Evolutionary conservation across 768 basidiomycete species (phyloP).

Genomic region (Pluteus cervinus): DNA sequence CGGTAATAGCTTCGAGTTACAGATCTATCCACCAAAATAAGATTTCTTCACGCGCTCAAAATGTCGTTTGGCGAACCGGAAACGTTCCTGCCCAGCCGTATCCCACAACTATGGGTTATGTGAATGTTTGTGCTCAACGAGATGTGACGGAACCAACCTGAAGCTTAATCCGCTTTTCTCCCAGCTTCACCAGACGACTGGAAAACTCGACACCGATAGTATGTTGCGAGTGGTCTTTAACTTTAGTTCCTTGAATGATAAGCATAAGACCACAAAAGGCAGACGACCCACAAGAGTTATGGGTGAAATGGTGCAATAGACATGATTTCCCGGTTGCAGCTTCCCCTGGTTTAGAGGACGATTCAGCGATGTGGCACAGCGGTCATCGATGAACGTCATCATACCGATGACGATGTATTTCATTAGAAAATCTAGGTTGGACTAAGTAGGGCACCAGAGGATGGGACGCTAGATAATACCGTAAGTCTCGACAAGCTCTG

Average conservation of each 20-base stretch:
- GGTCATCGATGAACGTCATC: conserved; percentile 12
- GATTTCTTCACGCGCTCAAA: conserved; percentile 9
- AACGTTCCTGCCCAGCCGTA: conserved; percentile 94
- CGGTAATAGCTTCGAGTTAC: conserved; percentile 96
- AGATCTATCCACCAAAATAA: conserved; percentile 41
- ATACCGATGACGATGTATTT: conserved; percentile 96
- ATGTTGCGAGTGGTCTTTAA: conserved; percentile 95
- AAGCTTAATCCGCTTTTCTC: conserved; percentile 91
- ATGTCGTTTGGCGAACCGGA: conserved; percentile 46
- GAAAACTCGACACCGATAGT: conserved; percentile 99
- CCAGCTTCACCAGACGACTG: conserved; percentile 86
- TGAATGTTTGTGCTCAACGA: conserved; percentile 12
- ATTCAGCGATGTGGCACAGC: conserved; percentile 7
- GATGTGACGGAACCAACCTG: conserved; percentile 52
- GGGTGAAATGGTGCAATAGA: conserved; percentile 92
- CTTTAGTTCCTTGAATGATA: conserved; percentile 32
- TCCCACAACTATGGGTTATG: conserved; percentile 75
- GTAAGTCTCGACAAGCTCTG: conserved; percentile 92
- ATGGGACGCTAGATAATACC: conserved; percentile 39
- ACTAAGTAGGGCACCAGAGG: conserved; percentile 10
- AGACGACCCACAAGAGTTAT: conserved; percentile 80
- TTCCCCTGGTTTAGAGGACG: conserved; percentile 55
- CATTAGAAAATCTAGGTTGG: conserved; percentile 84
- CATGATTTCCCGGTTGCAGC: conserved; percentile 98
- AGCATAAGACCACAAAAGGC: conserved; percentile 7